These are phyloP conservation scores for Fraxinus nigra DNA, from an alignment of 305 asterid genomes.

Conservation along the genomic window DNA sequence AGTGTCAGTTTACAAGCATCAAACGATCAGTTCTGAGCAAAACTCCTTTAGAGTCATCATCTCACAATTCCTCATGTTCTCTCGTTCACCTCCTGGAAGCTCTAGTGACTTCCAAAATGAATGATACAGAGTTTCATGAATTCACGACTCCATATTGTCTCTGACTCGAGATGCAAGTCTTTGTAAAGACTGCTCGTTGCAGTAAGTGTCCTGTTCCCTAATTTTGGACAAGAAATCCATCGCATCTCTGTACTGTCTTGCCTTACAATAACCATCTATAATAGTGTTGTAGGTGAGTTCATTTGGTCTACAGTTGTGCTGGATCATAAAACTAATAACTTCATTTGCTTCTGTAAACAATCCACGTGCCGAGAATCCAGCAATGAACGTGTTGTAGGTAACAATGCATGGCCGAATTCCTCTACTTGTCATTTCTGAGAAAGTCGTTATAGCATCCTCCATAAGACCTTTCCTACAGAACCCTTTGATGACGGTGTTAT, in stretches of 20 bases:
- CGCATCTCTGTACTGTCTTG: conserved; percentile 64
- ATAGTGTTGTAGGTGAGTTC: conserved; percentile 75
- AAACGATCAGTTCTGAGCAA: not conserved
- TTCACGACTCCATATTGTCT: conserved; percentile 64
- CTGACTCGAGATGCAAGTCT: conserved; percentile 61
- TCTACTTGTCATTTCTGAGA: conserved; percentile 65
- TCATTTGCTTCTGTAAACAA: conserved; percentile 69
- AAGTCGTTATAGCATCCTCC: conserved; percentile 73
- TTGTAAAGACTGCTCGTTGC: conserved; percentile 48
- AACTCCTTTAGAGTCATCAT: not conserved
- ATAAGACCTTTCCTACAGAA: conserved; percentile 92
- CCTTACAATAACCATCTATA: conserved; percentile 84
- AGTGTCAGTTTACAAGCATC: not conserved
- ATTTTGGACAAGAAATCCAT: conserved; percentile 63
- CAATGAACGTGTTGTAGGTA: conserved; percentile 77
- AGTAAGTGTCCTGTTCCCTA: conserved; percentile 46
- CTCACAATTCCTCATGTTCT: not conserved
- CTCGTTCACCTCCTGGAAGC: not conserved
- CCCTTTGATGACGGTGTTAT: conserved; percentile 86
- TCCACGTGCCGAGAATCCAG: conserved; percentile 72
- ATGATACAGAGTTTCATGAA: not conserved
- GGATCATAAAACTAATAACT: conserved; percentile 70
- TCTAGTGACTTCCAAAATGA: not conserved
- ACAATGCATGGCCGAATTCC: conserved; percentile 84
- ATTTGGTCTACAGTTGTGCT: conserved; percentile 74